Evolutionary conservation across 2,329 filamentous ascomycete species (phyloP), one percentile per base, ranked within the genome.

Genomic region (Phialemoniopsis sp.): DNA sequence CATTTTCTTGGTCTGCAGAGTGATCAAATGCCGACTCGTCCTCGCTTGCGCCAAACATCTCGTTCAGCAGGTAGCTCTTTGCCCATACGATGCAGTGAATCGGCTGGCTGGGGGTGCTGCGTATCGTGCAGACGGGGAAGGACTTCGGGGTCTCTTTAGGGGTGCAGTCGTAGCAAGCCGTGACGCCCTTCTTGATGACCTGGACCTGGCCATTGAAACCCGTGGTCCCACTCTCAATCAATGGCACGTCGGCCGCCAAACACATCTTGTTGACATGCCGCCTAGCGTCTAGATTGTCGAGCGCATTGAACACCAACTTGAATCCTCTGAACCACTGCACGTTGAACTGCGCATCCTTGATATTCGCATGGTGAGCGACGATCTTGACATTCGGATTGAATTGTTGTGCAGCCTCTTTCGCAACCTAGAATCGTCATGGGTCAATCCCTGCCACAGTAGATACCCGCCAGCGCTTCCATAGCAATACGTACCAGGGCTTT

Each of bases 81-180:
- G 80, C 91, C 93, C 93, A 98, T 3, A 98, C 91, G 45, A 98
- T 98, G 67, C 93, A 97, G 64, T 98, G 93, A 32, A 98, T 97
- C 1, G 91, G 88, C 54, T 97, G 91, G 48, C 87, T 95, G 0
- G 93, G 93, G 0, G 90, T 98, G 60, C 89, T 96, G 59, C 93
- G 81, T 53, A 98, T 97, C 2, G 93, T 98, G 67, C 93, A 98
- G 32, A 97, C 90, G 2, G 93, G 90, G 56, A 94, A 97, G 2
- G 85, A 86, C 60, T 95, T 97, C 6, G 91, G 91, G 2, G 85
- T 81, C 44, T 91, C 86, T 62, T 98, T 98, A 3, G 82, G 77
- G 13, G 82, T 86, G 67, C 93, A 98, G 58, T 98, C 93, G 62
- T 98, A 98, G 67, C 93, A 98, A 54, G 95, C 91, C 2, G 91